A percentile compares a stretch with the other conserved stretches of the same genome.
Conservation (phyloP, 305 asterid species). For the Fraxinus velutina region DNA sequence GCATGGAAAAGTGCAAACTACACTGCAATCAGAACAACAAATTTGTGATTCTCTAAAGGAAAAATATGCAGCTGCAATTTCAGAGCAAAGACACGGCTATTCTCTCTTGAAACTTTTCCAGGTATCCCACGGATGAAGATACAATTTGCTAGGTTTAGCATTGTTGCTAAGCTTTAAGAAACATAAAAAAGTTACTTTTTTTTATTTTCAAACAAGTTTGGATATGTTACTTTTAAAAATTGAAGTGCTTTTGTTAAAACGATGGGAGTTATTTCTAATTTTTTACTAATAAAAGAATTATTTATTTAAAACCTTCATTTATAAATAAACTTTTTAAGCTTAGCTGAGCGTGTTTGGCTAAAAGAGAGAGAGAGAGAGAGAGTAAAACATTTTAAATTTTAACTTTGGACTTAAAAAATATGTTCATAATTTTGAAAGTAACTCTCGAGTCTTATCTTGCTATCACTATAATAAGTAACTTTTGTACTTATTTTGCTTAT, state of each 20-base stretch:
- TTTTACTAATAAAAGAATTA: not conserved
- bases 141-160: not conserved
- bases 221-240: not conserved
- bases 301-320: not conserved
- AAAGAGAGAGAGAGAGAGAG: not conserved
- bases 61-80: slow-evolving; percentile 49
- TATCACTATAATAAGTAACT: not conserved
- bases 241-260: not conserved
- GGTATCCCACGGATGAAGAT: slow-evolving; percentile 31
- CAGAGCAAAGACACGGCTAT: slow-evolving; percentile 58
- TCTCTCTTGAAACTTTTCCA: slow-evolving; percentile 63
- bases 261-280: not conserved
- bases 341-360: not conserved
- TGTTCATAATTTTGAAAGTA: not conserved
- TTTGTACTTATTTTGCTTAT: not conserved
- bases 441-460: not conserved
- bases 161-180: not conserved
- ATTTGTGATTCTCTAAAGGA: slow-evolving; percentile 42
- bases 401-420: not conserved
- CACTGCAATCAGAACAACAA: slow-evolving; percentile 46
- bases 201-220: not conserved
- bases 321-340: not conserved
- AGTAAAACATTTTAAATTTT: not conserved
- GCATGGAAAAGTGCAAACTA: slow-evolving; percentile 50
- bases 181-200: not conserved